Percentiles rank a stretch among this genome's conserved stretches.
phyloP scores from a whole-genome alignment of 2,329 filamentous ascomycete species.

The Hypoxylon sp. region DNA sequence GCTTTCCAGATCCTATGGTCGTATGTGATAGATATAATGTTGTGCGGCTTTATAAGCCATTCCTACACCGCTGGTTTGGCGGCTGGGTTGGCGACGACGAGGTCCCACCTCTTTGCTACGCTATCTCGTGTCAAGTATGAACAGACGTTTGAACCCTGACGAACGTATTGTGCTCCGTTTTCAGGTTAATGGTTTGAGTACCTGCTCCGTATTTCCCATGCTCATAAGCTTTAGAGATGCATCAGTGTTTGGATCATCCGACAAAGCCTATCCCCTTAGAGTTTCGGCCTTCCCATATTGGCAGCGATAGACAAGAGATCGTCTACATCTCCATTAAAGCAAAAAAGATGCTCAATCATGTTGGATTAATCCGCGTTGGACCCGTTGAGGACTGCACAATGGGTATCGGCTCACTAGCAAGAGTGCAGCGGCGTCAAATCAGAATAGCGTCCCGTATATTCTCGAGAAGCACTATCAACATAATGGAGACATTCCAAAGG shows the following conservation, averaged over 20 bases:
- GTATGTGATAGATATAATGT: neutral
- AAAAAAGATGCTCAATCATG: neutral
- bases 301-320: constrained; percentile 2
- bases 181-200: neutral
- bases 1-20: neutral
- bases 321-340: neutral
- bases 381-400: neutral
- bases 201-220: neutral
- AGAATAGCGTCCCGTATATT: neutral
- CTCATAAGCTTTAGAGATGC: constrained; percentile 12
- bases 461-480: neutral
- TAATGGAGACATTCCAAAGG: neutral
- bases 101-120: neutral
- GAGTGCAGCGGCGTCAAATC: neutral
- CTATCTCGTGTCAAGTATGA: neutral
- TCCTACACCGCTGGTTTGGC: neutral
- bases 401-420: neutral
- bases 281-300: constrained; percentile 17
- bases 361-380: neutral
- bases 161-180: neutral
- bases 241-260: constrained; percentile 8
- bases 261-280: constrained; percentile 5
- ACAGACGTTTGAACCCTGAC: neutral
- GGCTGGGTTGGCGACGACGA: neutral
- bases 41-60: neutral